Percentiles rank a stretch among this genome's conserved stretches.
Conservation (phyloP, 352 stramenopile species). For the Globisporangium paroecandrum region DNA sequence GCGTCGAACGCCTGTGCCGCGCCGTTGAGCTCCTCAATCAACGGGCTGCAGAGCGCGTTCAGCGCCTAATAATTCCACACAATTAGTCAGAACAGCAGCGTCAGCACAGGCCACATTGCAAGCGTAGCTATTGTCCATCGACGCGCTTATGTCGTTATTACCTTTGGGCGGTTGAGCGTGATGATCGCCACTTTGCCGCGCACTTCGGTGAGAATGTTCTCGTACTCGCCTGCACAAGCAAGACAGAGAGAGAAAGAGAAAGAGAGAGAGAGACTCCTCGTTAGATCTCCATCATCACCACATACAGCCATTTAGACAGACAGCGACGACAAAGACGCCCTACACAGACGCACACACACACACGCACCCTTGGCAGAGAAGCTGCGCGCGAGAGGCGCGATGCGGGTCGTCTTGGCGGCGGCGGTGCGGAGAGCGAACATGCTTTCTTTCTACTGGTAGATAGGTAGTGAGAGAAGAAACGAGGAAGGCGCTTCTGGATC, state of each 20-base stretch:
- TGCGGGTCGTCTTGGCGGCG: constrained; percentile 13
- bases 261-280: not conserved
- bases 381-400: constrained; percentile 32
- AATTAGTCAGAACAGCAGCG: not conserved
- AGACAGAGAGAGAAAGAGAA: not conserved
- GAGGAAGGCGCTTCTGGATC: not conserved
- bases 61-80: constrained; percentile 59
- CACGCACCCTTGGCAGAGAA: constrained; percentile 55
- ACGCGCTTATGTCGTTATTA: constrained; percentile 4
- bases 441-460: not conserved
- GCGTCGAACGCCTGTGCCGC: constrained; percentile 90
- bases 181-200: constrained; percentile 92
- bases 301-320: not conserved
- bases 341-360: constrained; percentile 10
- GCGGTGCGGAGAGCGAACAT: constrained; percentile 56
- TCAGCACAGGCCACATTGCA: not conserved
- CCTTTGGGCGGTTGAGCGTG: constrained; percentile 95
- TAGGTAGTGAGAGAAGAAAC: not conserved
- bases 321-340: not conserved
- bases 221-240: constrained; percentile 60
- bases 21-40: constrained; percentile 95
- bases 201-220: constrained; percentile 87
- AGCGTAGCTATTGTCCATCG: too few relatives aligned
- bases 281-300: not conserved
- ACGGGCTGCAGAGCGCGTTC: constrained; percentile 94